Evolutionary conservation across 352 stramenopile species (phyloP).

Genomic region (Phytophthora tubulina): DNA sequence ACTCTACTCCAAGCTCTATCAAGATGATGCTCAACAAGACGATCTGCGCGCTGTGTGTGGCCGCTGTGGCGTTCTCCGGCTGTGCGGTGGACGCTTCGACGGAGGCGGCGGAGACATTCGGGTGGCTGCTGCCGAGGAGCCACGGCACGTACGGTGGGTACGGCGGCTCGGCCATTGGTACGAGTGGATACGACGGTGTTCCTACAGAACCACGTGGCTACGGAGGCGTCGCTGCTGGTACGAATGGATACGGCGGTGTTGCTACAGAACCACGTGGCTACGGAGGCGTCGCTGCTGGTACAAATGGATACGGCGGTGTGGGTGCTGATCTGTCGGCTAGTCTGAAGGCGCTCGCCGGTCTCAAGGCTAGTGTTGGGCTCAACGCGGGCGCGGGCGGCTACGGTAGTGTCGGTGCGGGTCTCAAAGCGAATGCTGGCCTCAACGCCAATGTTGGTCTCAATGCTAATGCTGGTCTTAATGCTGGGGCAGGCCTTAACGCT

Average conservation of each 20-base stretch:
- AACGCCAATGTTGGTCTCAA: not conserved
- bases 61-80: not conserved
- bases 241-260: not conserved
- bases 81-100: not conserved
- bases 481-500: not conserved
- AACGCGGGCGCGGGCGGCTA: not conserved
- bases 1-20: not conserved
- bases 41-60: not conserved
- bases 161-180: not conserved
- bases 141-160: constrained; percentile 11
- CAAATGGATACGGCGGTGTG: constrained; percentile 1
- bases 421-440: constrained; percentile 2
- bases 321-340: not conserved
- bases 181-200: not conserved
- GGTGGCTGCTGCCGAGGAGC: constrained; percentile 14
- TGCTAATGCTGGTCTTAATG: not conserved
- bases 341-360: not conserved
- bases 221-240: not conserved
- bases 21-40: constrained; percentile 34
- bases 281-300: not conserved
- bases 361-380: constrained; percentile 5
- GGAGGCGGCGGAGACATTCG: constrained; percentile 3
- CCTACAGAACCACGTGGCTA: not conserved
- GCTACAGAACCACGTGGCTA: not conserved
- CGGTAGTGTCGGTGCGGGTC: not conserved